These are phyloP conservation scores for Cucurbita pepo DNA, from an alignment of 306 rosid species.

Conservation along the genomic window DNA sequence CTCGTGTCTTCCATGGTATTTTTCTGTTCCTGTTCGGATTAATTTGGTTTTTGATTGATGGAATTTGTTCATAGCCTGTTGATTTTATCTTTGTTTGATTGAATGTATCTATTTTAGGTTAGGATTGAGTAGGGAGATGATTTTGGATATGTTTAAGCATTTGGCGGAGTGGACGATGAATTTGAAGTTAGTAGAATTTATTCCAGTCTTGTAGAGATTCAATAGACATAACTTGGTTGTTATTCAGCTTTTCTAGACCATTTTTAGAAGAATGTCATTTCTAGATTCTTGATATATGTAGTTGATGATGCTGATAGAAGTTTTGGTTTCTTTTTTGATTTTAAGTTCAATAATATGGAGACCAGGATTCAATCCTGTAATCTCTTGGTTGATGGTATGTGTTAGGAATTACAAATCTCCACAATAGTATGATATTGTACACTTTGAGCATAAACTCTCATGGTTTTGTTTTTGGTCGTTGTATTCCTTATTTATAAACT, in stretches of 20 bases:
- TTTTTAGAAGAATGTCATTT: not conserved
- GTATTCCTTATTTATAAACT: too few species aligned
- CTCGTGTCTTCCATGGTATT: constrained; percentile 44
- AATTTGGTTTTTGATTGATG: not conserved
- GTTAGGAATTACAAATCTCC: too few species aligned
- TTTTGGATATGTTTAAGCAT: not conserved
- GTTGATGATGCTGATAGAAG: not conserved
- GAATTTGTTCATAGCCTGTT: not conserved
- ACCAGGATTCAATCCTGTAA: too few species aligned
- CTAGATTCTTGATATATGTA: not conserved
- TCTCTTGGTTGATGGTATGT: too few species aligned
- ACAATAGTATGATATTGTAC: too few species aligned
- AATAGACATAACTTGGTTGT: not conserved
- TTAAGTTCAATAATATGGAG: too few species aligned
- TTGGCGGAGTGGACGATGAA: not conserved
- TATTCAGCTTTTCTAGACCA: not conserved
- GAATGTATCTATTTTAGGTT: not conserved
- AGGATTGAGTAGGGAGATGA: not conserved
- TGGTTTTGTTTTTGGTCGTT: too few species aligned
- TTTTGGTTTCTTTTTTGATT: not conserved
- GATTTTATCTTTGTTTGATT: not conserved
- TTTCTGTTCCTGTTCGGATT: not conserved
- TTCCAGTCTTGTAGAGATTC: not conserved
- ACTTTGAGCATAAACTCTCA: too few species aligned
- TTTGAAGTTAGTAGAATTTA: not conserved